Evolutionary conservation across 139 green algal genomes (phyloP).

Genomic region (Closterium sp.): DNA sequence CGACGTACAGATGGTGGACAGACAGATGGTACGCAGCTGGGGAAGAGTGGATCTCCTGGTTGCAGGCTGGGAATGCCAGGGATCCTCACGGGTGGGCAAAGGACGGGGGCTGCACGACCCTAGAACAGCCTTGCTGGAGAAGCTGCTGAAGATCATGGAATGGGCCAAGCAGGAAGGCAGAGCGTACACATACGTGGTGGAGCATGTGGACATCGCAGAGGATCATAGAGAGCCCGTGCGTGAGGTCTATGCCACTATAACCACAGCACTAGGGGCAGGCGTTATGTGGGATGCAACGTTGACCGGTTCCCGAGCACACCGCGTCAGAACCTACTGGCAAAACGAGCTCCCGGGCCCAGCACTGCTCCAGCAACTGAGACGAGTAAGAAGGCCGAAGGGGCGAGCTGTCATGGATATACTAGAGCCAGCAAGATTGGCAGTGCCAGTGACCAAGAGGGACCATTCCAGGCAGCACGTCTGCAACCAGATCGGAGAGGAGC

Average conservation of each 20-base stretch:
- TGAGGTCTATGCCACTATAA: neutral
- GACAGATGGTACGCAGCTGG: too few species aligned
- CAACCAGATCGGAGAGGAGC: neutral
- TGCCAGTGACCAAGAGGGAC: neutral
- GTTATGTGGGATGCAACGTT: neutral
- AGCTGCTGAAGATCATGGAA: too few species aligned
- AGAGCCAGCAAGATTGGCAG: neutral
- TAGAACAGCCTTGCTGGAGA: too few species aligned
- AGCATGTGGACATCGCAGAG: neutral
- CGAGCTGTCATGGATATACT: neutral
- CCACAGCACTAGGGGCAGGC: neutral
- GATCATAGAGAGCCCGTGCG: neutral
- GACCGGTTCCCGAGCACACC: neutral
- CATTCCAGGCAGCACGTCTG: neutral
- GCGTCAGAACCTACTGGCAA: neutral
- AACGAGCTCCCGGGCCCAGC: too few species aligned
- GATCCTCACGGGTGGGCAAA: too few species aligned
- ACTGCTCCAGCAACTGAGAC: neutral
- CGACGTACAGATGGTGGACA: too few species aligned
- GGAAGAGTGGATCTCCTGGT: too few species aligned
- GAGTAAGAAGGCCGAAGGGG: neutral
- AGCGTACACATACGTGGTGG: neutral
- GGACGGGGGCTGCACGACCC: too few species aligned
- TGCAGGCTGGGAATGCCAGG: too few species aligned
- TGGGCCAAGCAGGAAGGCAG: too few species aligned